Base-by-base conservation (phyloP, 345 rosid species). In the Angophora floribunda region DNA sequence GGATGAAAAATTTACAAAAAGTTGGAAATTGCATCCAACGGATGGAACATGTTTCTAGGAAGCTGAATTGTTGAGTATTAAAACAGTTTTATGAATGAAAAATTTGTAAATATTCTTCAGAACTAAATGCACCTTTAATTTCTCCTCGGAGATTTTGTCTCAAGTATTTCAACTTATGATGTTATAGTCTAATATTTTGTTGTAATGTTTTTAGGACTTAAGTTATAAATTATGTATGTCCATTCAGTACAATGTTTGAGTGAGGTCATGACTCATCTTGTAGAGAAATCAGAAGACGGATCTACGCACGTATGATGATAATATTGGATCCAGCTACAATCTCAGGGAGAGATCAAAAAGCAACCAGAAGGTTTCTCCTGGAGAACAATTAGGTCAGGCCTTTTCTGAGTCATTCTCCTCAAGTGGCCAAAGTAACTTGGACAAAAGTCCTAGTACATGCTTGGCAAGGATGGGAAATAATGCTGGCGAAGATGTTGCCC, bases 221-320 rank as follows among this genome's bases (percentile, higher is more conserved):
- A 75, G 82, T 75, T 75, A 36, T 75, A 75, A 75, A 75, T 75
- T 75, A 75, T 21, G 19, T 75, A 5, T 75, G 49, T 75, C 49
- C 82, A 17, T 75, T 75, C 82, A 36, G 36, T 36, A 19, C 26
- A 13, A 32, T 52, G 67, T 85, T 85, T 85, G 63, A 51, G 65
- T 85, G 57, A 85, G 49, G 63, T 87, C 52, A 52, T 61, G 30
- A 85, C 51, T 89, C 28, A 24, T 88, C 89, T 86, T 91, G 89
- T 93, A 96, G 98, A 96, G 92, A 92, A 85, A 92, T 85, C 95
- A 92, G 93, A 95, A 89, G 94, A 95, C 94, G 97, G 98, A 94
- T 90, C 99, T 98, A 7, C 92, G 90, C 88, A 85, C 94, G 92
- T 96, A 97, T 89, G 98, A 94, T 30, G 98, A 95, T 92, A 91